phyloP scores from a whole-genome alignment of 768 basidiomycete species.

The Mycena albidolilacea region DNA sequence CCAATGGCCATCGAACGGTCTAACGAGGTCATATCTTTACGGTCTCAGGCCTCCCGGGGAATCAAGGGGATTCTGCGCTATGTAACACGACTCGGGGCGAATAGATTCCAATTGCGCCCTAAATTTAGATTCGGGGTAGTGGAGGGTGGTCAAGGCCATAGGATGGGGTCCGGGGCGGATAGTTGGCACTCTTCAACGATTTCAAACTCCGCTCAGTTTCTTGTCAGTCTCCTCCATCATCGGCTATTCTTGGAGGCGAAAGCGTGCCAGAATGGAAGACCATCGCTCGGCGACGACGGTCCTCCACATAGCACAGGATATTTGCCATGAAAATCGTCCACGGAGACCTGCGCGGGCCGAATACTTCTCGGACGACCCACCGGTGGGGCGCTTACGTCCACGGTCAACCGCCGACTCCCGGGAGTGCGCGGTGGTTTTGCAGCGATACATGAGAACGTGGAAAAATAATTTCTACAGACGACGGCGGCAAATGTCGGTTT shows the following conservation, averaged over 20 bases:
- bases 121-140: no score
- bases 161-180: no score
- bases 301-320: constrained; percentile 12
- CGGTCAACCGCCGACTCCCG: neutral
- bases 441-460: neutral
- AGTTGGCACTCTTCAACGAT: no score
- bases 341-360: constrained; percentile 12
- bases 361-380: constrained; percentile 10
- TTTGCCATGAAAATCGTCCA: constrained; percentile 11
- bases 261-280: no score
- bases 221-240: no score
- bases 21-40: neutral
- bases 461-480: neutral
- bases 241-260: no score
- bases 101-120: no score
- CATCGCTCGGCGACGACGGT: neutral
- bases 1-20: neutral
- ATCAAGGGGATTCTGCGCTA: no score
- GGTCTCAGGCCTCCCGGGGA: no score
- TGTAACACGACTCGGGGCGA: no score
- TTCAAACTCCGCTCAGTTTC: no score
- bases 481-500: neutral
- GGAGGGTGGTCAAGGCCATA: no score
- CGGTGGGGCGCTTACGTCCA: neutral
- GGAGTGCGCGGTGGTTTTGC: constrained; percentile 10